Percentiles rank a stretch among this genome's conserved stretches.
Conservation (phyloP, 148 eudicot species). For the Rheum nobile region DNA sequence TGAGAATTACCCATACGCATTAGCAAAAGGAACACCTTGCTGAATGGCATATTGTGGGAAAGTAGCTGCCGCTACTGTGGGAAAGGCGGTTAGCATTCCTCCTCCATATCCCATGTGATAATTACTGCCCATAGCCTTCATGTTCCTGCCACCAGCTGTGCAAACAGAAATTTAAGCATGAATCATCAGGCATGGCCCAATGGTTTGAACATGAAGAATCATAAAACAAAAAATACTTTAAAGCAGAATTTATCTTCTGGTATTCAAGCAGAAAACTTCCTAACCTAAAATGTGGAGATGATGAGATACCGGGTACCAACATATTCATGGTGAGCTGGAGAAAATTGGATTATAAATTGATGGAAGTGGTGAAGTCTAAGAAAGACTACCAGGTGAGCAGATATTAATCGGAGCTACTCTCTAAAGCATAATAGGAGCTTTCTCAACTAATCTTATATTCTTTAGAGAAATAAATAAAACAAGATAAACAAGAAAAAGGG, state of each 20-base stretch:
- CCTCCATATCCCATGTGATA: conserved; percentile 8
- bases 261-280: background rate
- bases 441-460: background rate
- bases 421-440: background rate
- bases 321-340: background rate
- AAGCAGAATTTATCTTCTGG: background rate
- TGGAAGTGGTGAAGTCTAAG: background rate
- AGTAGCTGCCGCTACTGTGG: conserved; percentile 3
- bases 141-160: background rate
- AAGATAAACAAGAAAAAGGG: too few relatives aligned
- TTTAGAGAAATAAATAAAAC: too few relatives aligned
- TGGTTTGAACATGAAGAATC: background rate
- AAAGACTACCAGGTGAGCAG: background rate
- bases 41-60: conserved; percentile 6
- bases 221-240: background rate
- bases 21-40: conserved; percentile 13
- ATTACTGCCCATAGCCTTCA: conserved; percentile 1
- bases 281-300: background rate
- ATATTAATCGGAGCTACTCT: background rate
- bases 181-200: background rate
- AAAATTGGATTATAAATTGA: background rate
- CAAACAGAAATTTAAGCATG: background rate
- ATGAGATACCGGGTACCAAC: background rate
- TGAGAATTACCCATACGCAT: conserved; percentile 1
- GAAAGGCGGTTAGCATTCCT: conserved; percentile 4